Conservation (phyloP, 768 basidiomycete species). For the Mycena venus region DNA sequence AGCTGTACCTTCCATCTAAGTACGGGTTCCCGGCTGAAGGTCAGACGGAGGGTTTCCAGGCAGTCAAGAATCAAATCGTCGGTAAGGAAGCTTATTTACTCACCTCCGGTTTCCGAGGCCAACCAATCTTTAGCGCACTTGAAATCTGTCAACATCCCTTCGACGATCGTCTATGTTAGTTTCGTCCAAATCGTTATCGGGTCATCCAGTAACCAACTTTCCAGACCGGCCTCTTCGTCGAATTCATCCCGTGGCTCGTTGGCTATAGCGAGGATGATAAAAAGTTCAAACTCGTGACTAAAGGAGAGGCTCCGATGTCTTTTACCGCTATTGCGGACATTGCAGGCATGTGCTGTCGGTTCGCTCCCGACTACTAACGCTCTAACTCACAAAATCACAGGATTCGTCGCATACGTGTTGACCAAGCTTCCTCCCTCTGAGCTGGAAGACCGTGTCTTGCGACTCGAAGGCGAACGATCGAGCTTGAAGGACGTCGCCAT, state of each 20-base stretch:
- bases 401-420: constrained; percentile 50
- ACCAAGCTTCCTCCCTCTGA: constrained; percentile 43
- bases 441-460: constrained; percentile 47
- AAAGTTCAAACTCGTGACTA: constrained; percentile 44
- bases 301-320: constrained; percentile 44
- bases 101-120: not conserved
- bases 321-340: constrained; percentile 50
- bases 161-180: constrained; percentile 47
- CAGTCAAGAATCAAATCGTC: constrained; percentile 44
- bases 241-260: constrained; percentile 46
- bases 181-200: not conserved
- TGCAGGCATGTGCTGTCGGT: constrained; percentile 19
- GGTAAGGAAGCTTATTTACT: constrained; percentile 30
- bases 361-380: no score
- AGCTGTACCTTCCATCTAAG: constrained; percentile 55
- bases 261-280: constrained; percentile 42
- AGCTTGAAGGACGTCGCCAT: constrained; percentile 40
- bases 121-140: constrained; percentile 39
- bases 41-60: constrained; percentile 39
- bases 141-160: constrained; percentile 46
- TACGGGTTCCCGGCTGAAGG: constrained; percentile 51
- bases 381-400: constrained; percentile 28
- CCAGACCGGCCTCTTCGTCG: constrained; percentile 49
- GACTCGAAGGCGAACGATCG: constrained; percentile 50
- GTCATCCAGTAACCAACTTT: not conserved